Base-by-base conservation (phyloP, 2,329 filamentous ascomycete genomes). In the Spiromastix sp. region DNA sequence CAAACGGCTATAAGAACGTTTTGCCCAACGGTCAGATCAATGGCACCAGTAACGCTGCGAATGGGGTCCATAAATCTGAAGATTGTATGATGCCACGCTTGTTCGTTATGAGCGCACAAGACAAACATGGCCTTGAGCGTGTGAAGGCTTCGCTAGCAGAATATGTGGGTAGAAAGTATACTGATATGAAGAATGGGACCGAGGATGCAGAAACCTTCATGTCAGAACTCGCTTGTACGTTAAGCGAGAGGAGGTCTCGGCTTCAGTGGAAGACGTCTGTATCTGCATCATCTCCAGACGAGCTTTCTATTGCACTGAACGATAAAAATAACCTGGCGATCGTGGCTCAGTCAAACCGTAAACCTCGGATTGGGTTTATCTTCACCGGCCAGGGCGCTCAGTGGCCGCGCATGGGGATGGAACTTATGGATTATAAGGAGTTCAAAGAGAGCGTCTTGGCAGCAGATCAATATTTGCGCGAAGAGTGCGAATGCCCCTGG, bases 361-460 rank as follows among this genome's bases (percentile, higher is more conserved):
- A 4, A 32, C 45, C 10, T 11, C 30, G 33, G 20, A 39, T 52
- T 5, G 37, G 31, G 2, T 54, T 56, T 22, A 42, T 55, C 2
- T 61, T 59, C 34, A 60, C 50, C 9, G 57, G 57, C 3, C 58
- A 61, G 33, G 58, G 58, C 1, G 51, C 57, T 2, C 56, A 60
- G 25, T 61, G 53, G 49, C 25, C 44, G 1, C 40, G 32, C 0
- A 61, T 61, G 57, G 58, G 54, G 2, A 32, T 32, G 21, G 44
- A 47, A 11, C 42, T 60, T 4, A 29, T 60, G 16, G 9, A 22
- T 3, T 50, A 48, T 32, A 30, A 36, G 7, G 34, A 17, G 1
- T 52, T 55, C 22, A 37, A 38, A 8, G 13, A 41, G 3, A 38
- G 36, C 24, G 42, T 56, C 2, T 32, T 38, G 33, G 37, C 16